Base-by-base conservation (phyloP, 768 basidiomycete species). In the Leccinum longicurvipes region DNA sequence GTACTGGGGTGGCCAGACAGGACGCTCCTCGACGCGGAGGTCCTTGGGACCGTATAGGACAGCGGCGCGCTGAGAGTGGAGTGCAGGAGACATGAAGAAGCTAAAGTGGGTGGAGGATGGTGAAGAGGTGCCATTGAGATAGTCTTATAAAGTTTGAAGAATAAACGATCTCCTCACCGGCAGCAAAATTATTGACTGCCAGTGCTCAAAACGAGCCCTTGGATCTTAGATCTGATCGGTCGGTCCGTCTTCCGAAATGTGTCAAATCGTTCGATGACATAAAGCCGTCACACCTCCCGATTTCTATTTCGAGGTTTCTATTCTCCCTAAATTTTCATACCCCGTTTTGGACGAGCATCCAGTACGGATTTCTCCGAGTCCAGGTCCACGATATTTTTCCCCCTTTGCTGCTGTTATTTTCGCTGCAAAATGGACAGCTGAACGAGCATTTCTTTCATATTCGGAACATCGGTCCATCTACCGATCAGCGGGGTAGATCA, bases 41-140 rank as follows among this genome's bases (percentile, higher is more conserved):
- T 96, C 93, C 63, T 82, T 82, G 52, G 90, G 78, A 19, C 89
- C 91, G 65, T 92, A 82, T 56, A 96, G 87, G 64, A 97, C 90
- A 51, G 84, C 88, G 51, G 91, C 89, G 52, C 76, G 73, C 50
- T 90, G 84, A 14, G 81, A 72, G 39, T 77, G 78, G 62, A 84
- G 74, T 52, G 73, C 65, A 50, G 77, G 76, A 52, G 78, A 76
- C 79, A 77, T 80, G 55, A 58, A 52, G 50, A 44, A 54, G 51
- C 53, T 32, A 52, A 52, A 46, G 53, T 51, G 63, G 64, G 61
- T 54, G 57, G 60, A 60, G 61, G 58, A 60, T 66, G 64, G 56
- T 50, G 62, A 61, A 60, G 44, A 49, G 60, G 49, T 54, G 55
- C 54, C 61, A 71, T 73, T 50, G 25, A 50, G 51, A 64, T 60